Evolutionary conservation across 2,329 filamentous ascomycete species (phyloP), one percentile per base, ranked within the genome.

Genomic region (Cladosporium austrohemisphaericum): DNA sequence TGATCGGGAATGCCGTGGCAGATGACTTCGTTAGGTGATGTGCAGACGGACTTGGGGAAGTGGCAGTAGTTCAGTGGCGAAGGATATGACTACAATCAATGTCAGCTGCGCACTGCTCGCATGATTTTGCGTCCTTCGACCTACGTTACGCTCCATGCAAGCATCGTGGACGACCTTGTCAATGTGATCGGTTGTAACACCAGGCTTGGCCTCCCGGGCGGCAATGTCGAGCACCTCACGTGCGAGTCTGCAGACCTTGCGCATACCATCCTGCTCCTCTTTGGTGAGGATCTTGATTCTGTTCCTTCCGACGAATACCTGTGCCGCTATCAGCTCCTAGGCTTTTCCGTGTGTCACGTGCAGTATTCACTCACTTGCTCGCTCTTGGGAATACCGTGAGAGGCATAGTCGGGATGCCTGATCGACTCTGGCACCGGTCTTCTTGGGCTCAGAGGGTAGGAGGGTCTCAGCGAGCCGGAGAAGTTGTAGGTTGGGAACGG

Each of bases 1-100:
- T 93, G 83, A 63, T 97, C 92, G 16, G 92, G 92, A 56, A 97
- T 97, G 43, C 92, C 92, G 75, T 97, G 92, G 74, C 92, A 97
- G 67, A 97, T 95, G 55, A 95, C 86, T 71, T 97, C 92, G 74
- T 97, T 97, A 46, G 88, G 73, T 1, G 91, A 96, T 2, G 90
- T 96, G 71, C 92, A 97, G 54, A 95, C 86, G 0, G 92, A 96
- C 73, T 97, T 97, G 57, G 92, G 92, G 72, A 96, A 97, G 68
- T 89, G 76, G 74, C 87, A 85, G 72, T 96, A 96, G 72, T 95
- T 95, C 31, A 96, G 74, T 1, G 90, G 89, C 1, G 91, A 95
- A 0, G 90, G 90, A 65, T 95, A 95, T 9, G 88, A 86, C 90
- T 95, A 55, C 23, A 22, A n/a, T n/a, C n/a, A 4, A 25, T 14